Evolutionary conservation across 805 yeast species (phyloP), one percentile per base, ranked within the genome.

Genomic region (Starmerella gropengiesseri): DNA sequence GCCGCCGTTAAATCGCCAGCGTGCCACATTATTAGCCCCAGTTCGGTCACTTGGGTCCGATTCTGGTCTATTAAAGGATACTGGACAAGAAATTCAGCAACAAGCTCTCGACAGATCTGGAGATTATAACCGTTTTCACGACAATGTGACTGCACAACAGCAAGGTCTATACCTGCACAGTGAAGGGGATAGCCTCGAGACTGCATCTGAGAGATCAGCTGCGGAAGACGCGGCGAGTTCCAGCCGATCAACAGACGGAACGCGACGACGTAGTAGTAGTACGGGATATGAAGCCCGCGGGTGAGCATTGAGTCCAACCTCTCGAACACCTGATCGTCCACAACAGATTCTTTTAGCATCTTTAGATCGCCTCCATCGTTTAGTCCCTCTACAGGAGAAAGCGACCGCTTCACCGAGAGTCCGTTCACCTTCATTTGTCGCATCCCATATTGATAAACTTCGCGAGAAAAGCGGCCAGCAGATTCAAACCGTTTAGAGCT

Each of bases 91-190:
- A 43, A 53, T 19, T 50, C 50, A 13, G 29, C 26, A 3, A 53
- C 33, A 31, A 50, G 31, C 37, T 37, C 29, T 4, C 33, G 38
- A 26, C 43, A 33, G 13, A 27, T 18, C 14, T 21, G 36, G 2
- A n/a, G 14, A 20, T 45, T 40, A 37, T 25, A 40, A 16, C 19
- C 20, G 7, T 7, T 16, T n/a, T 18, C 37, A 22, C 40, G 31
- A 17, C 45, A 29, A 30, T 48, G 46, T 7, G 34, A 37, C 41
- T 52, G 55, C 3, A 50, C 37, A 34, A 50, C 37, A 13, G 49
- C 46, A 30, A 53, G 25, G 27, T 53, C 57, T 9, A 48, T 50
- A 9, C 50, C 54, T 4, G 55, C 54, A 22, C 55, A 50, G 34
- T 53, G 55, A 20, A 43, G 23, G 5, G 54, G 49, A 28, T 45